These are phyloP conservation scores for Kodamaea anthophila DNA, from an alignment of 1,139 yeast species.

Conservation along the genomic window DNA sequence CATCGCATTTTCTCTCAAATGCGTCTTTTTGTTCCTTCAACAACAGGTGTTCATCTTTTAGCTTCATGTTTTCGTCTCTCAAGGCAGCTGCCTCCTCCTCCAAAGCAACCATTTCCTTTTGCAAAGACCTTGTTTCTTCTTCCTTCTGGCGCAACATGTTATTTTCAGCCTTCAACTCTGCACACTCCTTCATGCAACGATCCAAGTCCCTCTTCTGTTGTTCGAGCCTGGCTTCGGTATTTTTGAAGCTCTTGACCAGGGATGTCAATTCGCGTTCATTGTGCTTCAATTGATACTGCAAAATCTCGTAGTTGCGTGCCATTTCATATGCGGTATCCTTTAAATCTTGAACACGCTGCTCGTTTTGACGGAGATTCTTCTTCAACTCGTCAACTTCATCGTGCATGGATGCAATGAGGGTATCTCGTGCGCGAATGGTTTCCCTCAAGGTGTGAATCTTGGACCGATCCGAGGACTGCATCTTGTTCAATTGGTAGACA, in stretches of 20 bases:
- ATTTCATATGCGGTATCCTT: slow-evolving; percentile 16
- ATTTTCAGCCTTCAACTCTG: slow-evolving; percentile 1
- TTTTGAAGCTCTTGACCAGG: slow-evolving; percentile 21
- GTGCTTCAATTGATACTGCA: slow-evolving; percentile 24
- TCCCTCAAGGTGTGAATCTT: slow-evolving; percentile 14
- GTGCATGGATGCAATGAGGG: slow-evolving; percentile 13
- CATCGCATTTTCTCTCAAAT: neutral
- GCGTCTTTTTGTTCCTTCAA: neutral
- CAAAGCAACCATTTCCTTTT: slow-evolving; percentile 1
- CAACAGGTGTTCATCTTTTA: neutral
- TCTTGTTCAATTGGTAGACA: slow-evolving; percentile 23
- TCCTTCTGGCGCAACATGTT: neutral
- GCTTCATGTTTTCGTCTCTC: neutral
- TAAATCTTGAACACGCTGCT: slow-evolving; percentile 18
- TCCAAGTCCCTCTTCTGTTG: slow-evolving; percentile 6
- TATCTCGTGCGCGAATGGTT: slow-evolving; percentile 12
- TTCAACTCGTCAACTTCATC: slow-evolving; percentile 15
- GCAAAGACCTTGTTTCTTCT: neutral
- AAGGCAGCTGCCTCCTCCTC: neutral
- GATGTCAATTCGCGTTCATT: slow-evolving; percentile 28
- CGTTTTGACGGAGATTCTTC: slow-evolving; percentile 15
- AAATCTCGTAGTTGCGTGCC: slow-evolving; percentile 20
- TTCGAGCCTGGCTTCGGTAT: slow-evolving; percentile 15
- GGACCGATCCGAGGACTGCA: slow-evolving; percentile 21
- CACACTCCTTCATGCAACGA: neutral